These are phyloP conservation scores for Naganishia vishniacii DNA, from an alignment of 768 basidiomycete species.

Conservation along the genomic window DNA sequence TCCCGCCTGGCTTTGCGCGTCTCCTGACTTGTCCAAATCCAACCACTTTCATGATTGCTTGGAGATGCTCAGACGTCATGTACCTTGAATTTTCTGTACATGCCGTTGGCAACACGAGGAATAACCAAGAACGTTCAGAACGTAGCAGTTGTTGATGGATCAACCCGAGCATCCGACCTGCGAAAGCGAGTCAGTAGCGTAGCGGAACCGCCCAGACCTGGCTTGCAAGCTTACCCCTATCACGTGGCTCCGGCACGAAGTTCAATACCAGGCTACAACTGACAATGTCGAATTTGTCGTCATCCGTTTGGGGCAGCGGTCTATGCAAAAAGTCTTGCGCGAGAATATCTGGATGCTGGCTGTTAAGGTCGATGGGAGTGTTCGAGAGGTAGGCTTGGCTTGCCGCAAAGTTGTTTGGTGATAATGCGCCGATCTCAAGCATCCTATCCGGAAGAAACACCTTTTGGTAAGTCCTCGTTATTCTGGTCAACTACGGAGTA, in stretches of 20 bases:
- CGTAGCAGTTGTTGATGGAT: constrained; percentile 37
- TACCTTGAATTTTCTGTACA: constrained; percentile 84
- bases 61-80: constrained; percentile 59
- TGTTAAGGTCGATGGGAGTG: constrained; percentile 74
- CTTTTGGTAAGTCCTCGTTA: background rate
- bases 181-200: background rate
- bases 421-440: constrained; percentile 82
- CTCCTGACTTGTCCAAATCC: constrained; percentile 62
- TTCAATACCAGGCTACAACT: constrained; percentile 86
- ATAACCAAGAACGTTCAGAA: constrained; percentile 35
- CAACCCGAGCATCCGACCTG: constrained; percentile 40
- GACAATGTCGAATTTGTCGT: constrained; percentile 66
- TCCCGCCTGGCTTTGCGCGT: constrained; percentile 65
- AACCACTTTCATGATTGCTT: constrained; percentile 48
- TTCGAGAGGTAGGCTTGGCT: constrained; percentile 67
- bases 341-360: constrained; percentile 71
- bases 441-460: constrained; percentile 53
- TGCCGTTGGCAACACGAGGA: constrained; percentile 63
- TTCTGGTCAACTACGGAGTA: background rate
- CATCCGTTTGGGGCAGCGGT: constrained; percentile 55
- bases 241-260: constrained; percentile 68
- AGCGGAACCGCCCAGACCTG: too few relatives aligned
- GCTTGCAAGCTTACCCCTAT: constrained; percentile 66
- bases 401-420: constrained; percentile 69
- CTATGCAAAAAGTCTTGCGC: constrained; percentile 75